Base-by-base conservation (phyloP, 371 early-diverging fungal species). In the Fennellomyces sp. region DNA sequence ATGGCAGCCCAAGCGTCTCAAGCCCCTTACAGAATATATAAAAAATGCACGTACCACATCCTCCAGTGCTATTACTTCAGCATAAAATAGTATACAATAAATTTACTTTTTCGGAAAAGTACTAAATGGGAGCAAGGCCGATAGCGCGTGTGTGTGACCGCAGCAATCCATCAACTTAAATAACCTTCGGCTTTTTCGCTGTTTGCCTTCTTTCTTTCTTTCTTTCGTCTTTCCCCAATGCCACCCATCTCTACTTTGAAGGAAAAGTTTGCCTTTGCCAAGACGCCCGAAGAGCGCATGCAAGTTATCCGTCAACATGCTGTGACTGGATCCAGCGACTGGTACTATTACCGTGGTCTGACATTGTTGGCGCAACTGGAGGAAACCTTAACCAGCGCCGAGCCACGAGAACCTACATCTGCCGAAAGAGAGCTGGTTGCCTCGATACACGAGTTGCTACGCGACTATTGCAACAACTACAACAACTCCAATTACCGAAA, bases 1-100 rank as follows among this genome's bases (percentile, higher is more conserved):
- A 69, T 93, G 93, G 90, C 87, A 88, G 60, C 92, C 94, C 1
- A 67, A 73, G 29, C 73, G 78, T 33, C 63, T 75, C 47, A 68
- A 72, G 31, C 69, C 73, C 10, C 31, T 69, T 10, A 31, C 65
- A 1, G 63, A 69, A 15, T 80, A 75, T 51, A 53, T 80, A 35
- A 49, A 56, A 5, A 48, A 61, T 39, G 73, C 67, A 33, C 59
- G 55, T 12, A 42, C 57, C 17, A 28, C 59, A 41, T 21, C 45
- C 3, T 45, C 45, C 7, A 5, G n/a, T 4, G 10, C 45, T 2
- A 15, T n/a, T 27, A 11, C 45, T 21, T 17, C 45, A 38, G 11
- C 17, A 38, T 11, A 39, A 11, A 39, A 4, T 39, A 39, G 13
- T 11, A 6, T 38, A 12, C 45, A 42, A 25, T 15, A 5, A n/a